Evolutionary conservation across 768 basidiomycete genomes (phyloP).

Genomic region (Boletus reticuloceps): DNA sequence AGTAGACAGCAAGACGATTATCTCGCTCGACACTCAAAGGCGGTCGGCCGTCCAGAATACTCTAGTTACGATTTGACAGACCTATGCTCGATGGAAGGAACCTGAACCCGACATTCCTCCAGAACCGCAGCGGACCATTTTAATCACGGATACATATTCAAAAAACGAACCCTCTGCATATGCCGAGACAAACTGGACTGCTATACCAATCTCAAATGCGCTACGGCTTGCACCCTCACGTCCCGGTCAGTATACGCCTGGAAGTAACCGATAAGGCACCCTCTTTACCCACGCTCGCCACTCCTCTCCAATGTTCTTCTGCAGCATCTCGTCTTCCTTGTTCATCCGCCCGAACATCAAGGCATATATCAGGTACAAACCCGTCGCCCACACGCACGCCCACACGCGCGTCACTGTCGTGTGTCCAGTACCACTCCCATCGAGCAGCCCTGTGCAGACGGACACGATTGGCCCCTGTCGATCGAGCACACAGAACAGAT

Average conservation of each 20-base stretch:
- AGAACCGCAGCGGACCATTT: too few relatives aligned
- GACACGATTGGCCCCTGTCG: constrained; percentile 1
- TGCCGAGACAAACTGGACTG: too few relatives aligned
- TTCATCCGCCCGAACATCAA: constrained; percentile 12
- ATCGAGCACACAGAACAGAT: constrained; percentile 6
- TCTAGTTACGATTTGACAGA: too few relatives aligned
- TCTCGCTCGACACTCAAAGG: too few relatives aligned
- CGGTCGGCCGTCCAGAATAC: too few relatives aligned
- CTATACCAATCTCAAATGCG: too few relatives aligned
- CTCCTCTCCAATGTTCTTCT: constrained; percentile 20
- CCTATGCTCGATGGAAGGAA: too few relatives aligned
- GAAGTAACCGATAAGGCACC: constrained; percentile 24
- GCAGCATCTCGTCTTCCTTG: constrained; percentile 27
- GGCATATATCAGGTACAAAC: neutral
- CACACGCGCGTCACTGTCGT: neutral
- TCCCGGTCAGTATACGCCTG: constrained; percentile 9
- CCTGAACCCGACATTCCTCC: too few relatives aligned
- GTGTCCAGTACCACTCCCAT: neutral
- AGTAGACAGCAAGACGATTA: too few relatives aligned
- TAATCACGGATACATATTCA: too few relatives aligned
- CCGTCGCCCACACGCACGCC: neutral
- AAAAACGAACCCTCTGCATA: too few relatives aligned
- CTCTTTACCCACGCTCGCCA: constrained; percentile 23
- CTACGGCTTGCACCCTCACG: too few relatives aligned
- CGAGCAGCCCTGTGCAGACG: neutral